These are phyloP conservation scores for Amoeboaphelidium protococcarum DNA, from an alignment of 371 early-diverging fungal species.

Conservation along the genomic window DNA sequence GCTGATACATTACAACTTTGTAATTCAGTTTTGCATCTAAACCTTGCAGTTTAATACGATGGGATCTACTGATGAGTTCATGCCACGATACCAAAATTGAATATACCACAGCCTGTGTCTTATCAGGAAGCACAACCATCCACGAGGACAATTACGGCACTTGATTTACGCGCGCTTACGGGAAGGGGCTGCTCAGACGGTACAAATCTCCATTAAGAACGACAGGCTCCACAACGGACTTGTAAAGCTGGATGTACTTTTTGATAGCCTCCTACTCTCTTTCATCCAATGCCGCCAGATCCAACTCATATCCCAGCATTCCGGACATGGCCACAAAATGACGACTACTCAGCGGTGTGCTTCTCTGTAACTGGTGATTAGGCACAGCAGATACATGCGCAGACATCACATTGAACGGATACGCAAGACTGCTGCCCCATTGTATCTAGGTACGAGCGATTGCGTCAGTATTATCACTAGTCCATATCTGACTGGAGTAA, in stretches of 20 bases:
- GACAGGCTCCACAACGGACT: background rate
- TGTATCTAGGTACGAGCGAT: background rate
- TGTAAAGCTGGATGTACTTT: background rate
- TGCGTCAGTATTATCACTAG: constrained; percentile 1
- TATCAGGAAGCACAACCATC: background rate
- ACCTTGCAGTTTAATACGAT: background rate
- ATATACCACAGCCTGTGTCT: background rate
- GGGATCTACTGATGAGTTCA: background rate
- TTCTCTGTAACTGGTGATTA: background rate
- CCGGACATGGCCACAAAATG: background rate
- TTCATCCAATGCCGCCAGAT: background rate
- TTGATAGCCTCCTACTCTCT: background rate
- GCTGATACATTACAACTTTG: background rate
- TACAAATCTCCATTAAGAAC: background rate
- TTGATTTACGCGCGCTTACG: background rate
- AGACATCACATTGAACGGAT: background rate
- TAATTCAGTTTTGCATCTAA: background rate
- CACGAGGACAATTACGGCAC: background rate
- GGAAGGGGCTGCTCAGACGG: background rate
- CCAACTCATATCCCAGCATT: constrained; percentile 1
- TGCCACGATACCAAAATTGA: background rate
- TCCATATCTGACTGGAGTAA: constrained; percentile 1
- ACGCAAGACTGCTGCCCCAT: background rate
- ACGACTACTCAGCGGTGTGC: background rate
- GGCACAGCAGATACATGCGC: constrained; percentile 1